A percentile compares a stretch with the other conserved stretches of the same genome.
phyloP scores from a whole-genome alignment of 257 asterid genomes.

The Petrea volubilis region DNA sequence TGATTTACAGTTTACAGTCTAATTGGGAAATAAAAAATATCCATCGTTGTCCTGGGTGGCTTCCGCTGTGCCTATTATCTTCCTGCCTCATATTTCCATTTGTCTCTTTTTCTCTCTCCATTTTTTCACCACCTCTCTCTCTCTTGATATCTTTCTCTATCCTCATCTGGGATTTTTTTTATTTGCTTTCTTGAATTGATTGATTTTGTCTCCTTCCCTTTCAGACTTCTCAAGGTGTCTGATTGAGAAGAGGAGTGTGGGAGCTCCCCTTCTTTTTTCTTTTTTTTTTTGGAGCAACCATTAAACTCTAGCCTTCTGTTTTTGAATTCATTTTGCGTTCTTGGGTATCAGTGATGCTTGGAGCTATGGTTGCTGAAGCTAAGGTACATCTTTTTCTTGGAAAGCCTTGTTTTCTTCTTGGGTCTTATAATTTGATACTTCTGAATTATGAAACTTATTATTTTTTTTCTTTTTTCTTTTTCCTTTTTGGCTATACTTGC shows the following conservation, averaged over 20 bases:
- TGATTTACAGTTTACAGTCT: too few species aligned
- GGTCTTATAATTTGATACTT: not conserved
- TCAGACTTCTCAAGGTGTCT: not conserved
- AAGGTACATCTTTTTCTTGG: conserved; percentile 32
- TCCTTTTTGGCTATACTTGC: not conserved
- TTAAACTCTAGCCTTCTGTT: not conserved
- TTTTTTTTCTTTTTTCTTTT: too few species aligned
- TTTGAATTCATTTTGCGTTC: not conserved
- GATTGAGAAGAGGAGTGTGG: conserved; percentile 2
- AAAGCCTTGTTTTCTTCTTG: not conserved
- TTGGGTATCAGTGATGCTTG: not conserved
- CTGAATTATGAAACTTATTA: too few species aligned
- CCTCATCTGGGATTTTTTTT: not conserved
- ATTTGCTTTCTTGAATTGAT: not conserved
- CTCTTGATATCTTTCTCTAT: not conserved
- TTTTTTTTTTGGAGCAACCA: not conserved
- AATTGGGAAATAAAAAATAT: not conserved
- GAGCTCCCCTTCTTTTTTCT: not conserved
- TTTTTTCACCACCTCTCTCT: conserved; percentile 4
- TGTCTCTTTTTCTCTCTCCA: not conserved
- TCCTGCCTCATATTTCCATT: not conserved
- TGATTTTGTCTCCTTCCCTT: not conserved
- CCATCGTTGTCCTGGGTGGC: conserved; percentile 34
- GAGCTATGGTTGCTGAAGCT: conserved; percentile 42
- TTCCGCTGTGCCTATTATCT: not conserved